phyloP scores from a whole-genome alignment of 768 basidiomycete genomes.

The Sarcomyxa edulis region DNA sequence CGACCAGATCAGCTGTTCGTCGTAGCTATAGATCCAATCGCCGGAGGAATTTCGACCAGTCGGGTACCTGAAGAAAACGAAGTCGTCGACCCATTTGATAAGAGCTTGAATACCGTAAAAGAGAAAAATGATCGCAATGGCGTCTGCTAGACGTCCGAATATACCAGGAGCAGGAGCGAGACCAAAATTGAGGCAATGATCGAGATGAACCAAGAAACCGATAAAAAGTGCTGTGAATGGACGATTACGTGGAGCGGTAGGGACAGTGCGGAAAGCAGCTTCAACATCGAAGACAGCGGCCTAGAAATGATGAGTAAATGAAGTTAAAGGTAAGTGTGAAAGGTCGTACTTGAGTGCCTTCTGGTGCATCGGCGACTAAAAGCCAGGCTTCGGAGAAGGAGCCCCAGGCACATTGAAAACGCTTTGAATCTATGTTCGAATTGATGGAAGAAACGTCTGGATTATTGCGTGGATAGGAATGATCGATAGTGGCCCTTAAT shows the following conservation, averaged over 20 bases:
- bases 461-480: too few relatives aligned
- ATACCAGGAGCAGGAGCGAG: slow-evolving; percentile 9
- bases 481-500: too few relatives aligned
- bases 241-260: not conserved
- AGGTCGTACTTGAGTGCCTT: too few relatives aligned
- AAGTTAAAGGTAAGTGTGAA: too few relatives aligned
- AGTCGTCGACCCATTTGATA: slow-evolving; percentile 18
- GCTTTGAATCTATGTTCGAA: too few relatives aligned
- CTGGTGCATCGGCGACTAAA: too few relatives aligned
- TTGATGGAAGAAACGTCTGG: too few relatives aligned
- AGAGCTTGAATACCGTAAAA: slow-evolving; percentile 2
- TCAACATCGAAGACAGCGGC: too few relatives aligned
- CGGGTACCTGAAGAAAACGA: slow-evolving; percentile 2
- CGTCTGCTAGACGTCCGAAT: slow-evolving; percentile 11
- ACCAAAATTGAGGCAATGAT: slow-evolving; percentile 15
- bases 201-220: slow-evolving; percentile 12
- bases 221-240: not conserved
- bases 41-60: not conserved
- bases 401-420: too few relatives aligned
- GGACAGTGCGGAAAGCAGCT: not conserved
- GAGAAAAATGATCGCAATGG: slow-evolving; percentile 11
- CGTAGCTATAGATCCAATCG: not conserved
- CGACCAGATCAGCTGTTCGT: not conserved
- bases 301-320: too few relatives aligned
- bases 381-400: too few relatives aligned